Evolutionary conservation across 495 filamentous ascomycete genomes (phyloP).

Genomic region (Saxispiralis lemnorum): DNA sequence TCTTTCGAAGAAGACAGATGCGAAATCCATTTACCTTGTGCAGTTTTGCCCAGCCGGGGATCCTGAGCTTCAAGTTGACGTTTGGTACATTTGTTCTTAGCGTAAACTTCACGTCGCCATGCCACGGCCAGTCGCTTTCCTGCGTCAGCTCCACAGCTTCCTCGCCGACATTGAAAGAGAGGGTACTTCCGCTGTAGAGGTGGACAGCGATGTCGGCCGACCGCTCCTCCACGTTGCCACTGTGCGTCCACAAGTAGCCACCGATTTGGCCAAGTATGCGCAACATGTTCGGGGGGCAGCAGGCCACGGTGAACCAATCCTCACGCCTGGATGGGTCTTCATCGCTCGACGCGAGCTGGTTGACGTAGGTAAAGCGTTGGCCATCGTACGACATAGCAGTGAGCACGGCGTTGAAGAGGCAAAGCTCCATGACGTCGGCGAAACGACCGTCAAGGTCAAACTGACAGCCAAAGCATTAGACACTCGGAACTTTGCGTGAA

Average conservation of each 20-base stretch:
- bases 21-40: conserved; percentile 23
- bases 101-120: conserved; percentile 32
- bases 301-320: conserved; percentile 39
- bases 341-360: conserved; percentile 37
- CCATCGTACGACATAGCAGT: conserved; percentile 33
- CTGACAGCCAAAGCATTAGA: conserved; percentile 9
- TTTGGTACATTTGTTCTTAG: conserved; percentile 20
- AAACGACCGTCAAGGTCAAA: conserved; percentile 35
- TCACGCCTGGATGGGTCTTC: conserved; percentile 27
- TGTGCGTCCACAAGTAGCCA: conserved; percentile 35
- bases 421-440: conserved; percentile 41
- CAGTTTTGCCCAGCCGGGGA: conserved; percentile 33
- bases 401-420: conserved; percentile 42
- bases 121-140: conserved; percentile 38
- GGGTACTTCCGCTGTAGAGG: conserved; percentile 32
- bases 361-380: conserved; percentile 38
- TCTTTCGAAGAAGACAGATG: conserved; percentile 3
- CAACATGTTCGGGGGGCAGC: conserved; percentile 41
- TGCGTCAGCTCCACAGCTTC: conserved; percentile 28
- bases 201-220: conserved; percentile 31
- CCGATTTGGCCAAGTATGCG: conserved; percentile 35
- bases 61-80: conserved; percentile 20
- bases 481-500: background rate
- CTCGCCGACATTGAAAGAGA: conserved; percentile 25
- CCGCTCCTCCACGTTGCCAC: conserved; percentile 11